Evolutionary conservation across 75 land plant species (phyloP).

Genomic region (Chamaecyparis obtusa): DNA sequence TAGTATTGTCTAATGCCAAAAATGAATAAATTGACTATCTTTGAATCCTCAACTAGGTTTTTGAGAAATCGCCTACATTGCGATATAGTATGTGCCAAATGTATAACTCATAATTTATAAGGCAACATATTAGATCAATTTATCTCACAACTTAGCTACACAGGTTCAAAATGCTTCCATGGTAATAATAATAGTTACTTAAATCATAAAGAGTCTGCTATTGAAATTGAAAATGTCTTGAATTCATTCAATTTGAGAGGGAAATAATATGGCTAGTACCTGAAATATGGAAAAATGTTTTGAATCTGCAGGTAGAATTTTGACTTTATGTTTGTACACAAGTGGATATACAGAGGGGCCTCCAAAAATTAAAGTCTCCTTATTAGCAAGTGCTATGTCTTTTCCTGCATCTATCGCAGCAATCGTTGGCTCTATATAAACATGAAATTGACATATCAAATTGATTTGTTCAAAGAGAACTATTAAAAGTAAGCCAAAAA

Average conservation of each 20-base stretch:
- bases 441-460: constrained; percentile 3
- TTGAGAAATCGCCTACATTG: no score
- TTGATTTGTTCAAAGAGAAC: constrained; percentile 4
- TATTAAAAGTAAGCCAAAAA: background rate
- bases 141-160: background rate
- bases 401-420: constrained; percentile 98
- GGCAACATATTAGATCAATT: background rate
- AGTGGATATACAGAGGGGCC: constrained; percentile 98
- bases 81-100: no score
- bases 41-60: no score
- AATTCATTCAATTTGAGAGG: background rate
- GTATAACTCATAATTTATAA: no score
- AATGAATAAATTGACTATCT: no score
- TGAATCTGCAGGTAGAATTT: constrained; percentile 97
- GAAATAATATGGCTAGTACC: constrained; percentile 30
- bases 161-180: background rate
- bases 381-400: constrained; percentile 96
- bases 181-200: background rate
- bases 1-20: no score
- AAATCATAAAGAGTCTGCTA: background rate
- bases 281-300: constrained; percentile 98
- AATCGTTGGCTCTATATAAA: constrained; percentile 77
- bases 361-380: constrained; percentile 95
- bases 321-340: constrained; percentile 88
- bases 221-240: background rate